Conservation (phyloP, 352 stramenopile genomes). For the Discostella stelligera region DNA sequence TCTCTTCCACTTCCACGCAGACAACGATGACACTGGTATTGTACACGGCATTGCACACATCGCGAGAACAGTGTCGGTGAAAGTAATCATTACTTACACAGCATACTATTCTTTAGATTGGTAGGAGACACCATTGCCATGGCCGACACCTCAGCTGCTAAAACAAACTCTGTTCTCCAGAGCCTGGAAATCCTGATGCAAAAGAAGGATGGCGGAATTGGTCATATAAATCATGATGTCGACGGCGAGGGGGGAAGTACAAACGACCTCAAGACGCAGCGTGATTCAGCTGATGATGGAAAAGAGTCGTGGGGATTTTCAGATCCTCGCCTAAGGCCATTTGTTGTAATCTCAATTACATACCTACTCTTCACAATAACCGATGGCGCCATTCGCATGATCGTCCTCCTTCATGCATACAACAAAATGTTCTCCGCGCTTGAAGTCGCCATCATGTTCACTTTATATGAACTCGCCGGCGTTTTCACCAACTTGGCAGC, state of each 20-base stretch:
- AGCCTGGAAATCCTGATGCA: neutral
- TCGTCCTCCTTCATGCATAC: conserved; percentile 83
- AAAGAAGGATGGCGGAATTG: neutral
- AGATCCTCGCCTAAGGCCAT: conserved; percentile 66
- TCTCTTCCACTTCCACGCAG: no score
- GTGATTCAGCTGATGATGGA: neutral
- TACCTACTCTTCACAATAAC: conserved; percentile 85
- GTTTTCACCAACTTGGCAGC: conserved; percentile 83
- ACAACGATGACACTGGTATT: no score
- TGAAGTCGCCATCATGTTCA: conserved; percentile 84
- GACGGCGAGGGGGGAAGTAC: neutral
- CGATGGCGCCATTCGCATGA: conserved; percentile 84
- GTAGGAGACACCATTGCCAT: no score
- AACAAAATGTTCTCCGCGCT: conserved; percentile 82
- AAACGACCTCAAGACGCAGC: neutral
- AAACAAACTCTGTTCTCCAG: neutral
- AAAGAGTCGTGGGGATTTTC: conserved; percentile 32
- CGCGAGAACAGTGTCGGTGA: no score
- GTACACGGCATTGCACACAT: no score
- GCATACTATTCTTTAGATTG: no score
- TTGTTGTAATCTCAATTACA: conserved; percentile 80
- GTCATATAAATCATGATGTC: neutral
- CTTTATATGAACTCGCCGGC: conserved; percentile 82
- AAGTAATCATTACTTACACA: no score
- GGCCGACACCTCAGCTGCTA: neutral